Conservation (phyloP, 768 basidiomycete genomes). For the Imleria badia region DNA sequence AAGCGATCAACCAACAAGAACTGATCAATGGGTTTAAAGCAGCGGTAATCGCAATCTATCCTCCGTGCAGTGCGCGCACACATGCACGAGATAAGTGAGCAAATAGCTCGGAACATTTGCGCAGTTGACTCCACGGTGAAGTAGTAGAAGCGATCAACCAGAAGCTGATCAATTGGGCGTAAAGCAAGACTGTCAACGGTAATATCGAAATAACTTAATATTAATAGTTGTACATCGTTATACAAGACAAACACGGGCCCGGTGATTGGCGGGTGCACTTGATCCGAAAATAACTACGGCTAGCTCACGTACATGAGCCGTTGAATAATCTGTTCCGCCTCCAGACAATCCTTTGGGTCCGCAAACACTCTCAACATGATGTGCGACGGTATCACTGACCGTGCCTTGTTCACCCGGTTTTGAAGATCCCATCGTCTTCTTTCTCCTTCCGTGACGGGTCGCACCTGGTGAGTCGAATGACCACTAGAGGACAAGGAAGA, state of each 20-base stretch:
- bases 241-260: not conserved
- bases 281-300: not conserved
- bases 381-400: constrained; percentile 55
- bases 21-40: not conserved
- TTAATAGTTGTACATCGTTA: not conserved
- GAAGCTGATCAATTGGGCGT: not conserved
- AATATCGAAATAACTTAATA: not conserved
- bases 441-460: constrained; percentile 49
- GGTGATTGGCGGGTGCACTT: not conserved
- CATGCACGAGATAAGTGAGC: not conserved
- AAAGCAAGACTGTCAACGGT: not conserved
- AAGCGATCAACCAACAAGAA: not conserved
- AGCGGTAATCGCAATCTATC: too few species aligned
- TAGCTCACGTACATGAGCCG: constrained; percentile 4
- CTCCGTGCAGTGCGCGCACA: too few species aligned
- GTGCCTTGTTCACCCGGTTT: constrained; percentile 59
- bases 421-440: constrained; percentile 60
- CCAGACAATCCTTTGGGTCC: constrained; percentile 66
- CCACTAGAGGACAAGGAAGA: constrained; percentile 24
- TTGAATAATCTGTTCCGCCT: constrained; percentile 47
- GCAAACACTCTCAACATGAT: constrained; percentile 67
- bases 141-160: not conserved
- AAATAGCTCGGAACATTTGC: too few species aligned
- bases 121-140: too few species aligned
- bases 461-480: constrained; percentile 7